Conservation (phyloP, 352 stramenopile species). For the Globisporangium iwayamae region DNA sequence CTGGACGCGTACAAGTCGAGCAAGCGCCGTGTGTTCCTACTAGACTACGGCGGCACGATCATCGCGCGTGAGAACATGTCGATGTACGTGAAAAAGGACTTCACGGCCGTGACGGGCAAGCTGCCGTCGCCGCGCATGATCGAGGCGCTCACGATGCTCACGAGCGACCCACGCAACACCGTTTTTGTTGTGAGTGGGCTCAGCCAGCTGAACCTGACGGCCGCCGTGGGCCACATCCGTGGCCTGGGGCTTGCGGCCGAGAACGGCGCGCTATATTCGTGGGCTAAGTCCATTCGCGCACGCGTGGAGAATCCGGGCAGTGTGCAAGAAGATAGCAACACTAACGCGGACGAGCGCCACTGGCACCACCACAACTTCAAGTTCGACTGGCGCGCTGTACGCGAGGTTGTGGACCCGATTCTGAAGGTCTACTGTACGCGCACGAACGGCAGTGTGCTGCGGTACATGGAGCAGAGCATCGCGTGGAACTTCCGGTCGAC, state of each 20-base stretch:
- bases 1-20: slow-evolving; percentile 84
- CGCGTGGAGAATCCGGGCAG: slow-evolving; percentile 30
- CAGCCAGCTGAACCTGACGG: slow-evolving; percentile 87
- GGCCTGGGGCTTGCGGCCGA: slow-evolving; percentile 92
- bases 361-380: slow-evolving; percentile 82
- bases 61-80: slow-evolving; percentile 88
- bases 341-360: slow-evolving; percentile 32
- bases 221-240: slow-evolving; percentile 90
- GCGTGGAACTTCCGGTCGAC: slow-evolving; percentile 97
- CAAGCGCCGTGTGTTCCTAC: slow-evolving; percentile 91
- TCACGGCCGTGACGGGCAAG: slow-evolving; percentile 93
- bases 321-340: slow-evolving; percentile 10
- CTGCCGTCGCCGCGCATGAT: slow-evolving; percentile 88
- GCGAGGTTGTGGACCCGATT: slow-evolving; percentile 90
- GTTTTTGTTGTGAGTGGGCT: slow-evolving; percentile 98
- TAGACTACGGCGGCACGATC: slow-evolving; percentile 98
- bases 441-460: slow-evolving; percentile 94
- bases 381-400: slow-evolving; percentile 91
- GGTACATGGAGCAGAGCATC: slow-evolving; percentile 92
- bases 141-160: slow-evolving; percentile 86
- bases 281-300: slow-evolving; percentile 58
- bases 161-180: slow-evolving; percentile 90
- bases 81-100: slow-evolving; percentile 97
- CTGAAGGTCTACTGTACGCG: slow-evolving; percentile 94
- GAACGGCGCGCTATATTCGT: slow-evolving; percentile 94